Base-by-base conservation (phyloP, 2,329 filamentous ascomycete species). In the Trichoderma guizhouense region DNA sequence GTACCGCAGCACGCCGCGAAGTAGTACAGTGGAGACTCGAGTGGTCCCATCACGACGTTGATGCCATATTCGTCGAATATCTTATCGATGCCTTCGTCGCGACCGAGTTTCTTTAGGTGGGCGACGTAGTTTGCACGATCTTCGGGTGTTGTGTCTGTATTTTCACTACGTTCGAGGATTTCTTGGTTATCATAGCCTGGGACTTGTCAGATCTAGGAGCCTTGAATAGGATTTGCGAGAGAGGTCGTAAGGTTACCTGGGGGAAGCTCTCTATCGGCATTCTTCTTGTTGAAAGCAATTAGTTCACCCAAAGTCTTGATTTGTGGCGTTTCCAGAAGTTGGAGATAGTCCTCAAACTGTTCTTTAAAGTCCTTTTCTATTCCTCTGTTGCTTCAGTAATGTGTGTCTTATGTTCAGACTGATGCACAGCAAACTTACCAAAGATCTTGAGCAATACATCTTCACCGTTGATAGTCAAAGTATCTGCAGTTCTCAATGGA, bases 221-320 rank as follows among this genome's bases (percentile, higher is more conserved):
- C n/a, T 55, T 26, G 30, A 26, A 8, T 12, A n/a, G 3, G 3
- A 15, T 15, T 28, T 18, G 53, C 11, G 7, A 7, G 30, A 34
- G 24, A 14, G 21, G 9, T 9, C 3, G 15, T 34, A 1, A 7
- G 3, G 11, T 53, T 63, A 73, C 72, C 57, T n/a, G 58, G 57
- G 2, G 72, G 72, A 1, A 73, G 70, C 18, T 74, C 73, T 28
- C 72, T 62, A 12, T 53, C 65, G 1, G 69, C 66, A 47, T 75
- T 72, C 11, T 72, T 47, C 26, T 75, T 57, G 34, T 75, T 72
- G 66, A 73, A 75, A n/a, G 72, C 47, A 34, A 75, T 73, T 14
- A 75, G 21, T 1, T 71, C 73, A 2, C 39, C 39, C 26, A 69
- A 30, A 2, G 28, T 28, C 15, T 58, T 65, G 18, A 68, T 34